Conservation (phyloP, 805 yeast genomes). For the Cyberlindnera misumaiensis region DNA sequence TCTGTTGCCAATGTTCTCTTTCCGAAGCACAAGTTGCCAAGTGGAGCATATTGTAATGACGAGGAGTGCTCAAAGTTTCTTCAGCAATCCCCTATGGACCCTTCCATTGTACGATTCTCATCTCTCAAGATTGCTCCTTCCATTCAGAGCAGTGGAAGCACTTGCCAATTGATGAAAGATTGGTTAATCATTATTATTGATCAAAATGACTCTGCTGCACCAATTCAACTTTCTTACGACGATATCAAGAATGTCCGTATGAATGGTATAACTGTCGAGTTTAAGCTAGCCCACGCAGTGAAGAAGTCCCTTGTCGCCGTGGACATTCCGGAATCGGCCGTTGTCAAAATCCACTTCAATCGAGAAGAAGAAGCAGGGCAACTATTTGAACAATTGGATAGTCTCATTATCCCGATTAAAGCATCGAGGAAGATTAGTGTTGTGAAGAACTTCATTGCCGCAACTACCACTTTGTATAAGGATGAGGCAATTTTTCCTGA, state of each 20-base stretch:
- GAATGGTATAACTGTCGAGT: background rate
- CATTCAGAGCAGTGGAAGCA: constrained; percentile 5
- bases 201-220: constrained; percentile 14
- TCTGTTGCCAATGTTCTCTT: background rate
- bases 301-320: constrained; percentile 10
- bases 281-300: constrained; percentile 6
- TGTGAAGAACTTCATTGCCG: constrained; percentile 21
- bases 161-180: constrained; percentile 10
- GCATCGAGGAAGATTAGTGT: constrained; percentile 26
- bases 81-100: background rate
- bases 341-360: constrained; percentile 7
- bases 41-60: constrained; percentile 17
- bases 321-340: constrained; percentile 2
- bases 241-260: constrained; percentile 4
- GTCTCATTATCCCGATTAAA: background rate
- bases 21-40: constrained; percentile 2
- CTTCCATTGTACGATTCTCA: constrained; percentile 8
- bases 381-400: background rate
- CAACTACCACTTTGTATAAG: constrained; percentile 11
- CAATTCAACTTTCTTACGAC: constrained; percentile 14
- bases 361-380: background rate
- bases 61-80: constrained; percentile 11
- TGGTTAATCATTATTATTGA: constrained; percentile 12
- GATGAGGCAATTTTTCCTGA: background rate
- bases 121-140: constrained; percentile 5